Evolutionary conservation across 768 basidiomycete species (phyloP).

Genomic region (Paxillus ammoniavirescens): DNA sequence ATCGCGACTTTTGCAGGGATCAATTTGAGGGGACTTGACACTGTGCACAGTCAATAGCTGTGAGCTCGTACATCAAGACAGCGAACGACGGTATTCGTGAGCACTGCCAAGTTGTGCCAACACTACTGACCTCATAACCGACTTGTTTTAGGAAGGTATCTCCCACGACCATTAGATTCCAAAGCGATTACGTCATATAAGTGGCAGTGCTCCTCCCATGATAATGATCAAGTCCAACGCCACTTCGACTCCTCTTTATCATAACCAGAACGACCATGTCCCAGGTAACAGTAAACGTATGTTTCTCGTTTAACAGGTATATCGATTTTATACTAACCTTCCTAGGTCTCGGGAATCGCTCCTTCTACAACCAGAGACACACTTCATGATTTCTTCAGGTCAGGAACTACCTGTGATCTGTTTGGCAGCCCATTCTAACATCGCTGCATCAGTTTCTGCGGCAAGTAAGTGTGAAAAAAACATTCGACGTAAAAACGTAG

Average conservation of each 20-base stretch:
- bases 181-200: neutral
- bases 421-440: slow-evolving; percentile 2
- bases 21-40: neutral
- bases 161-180: neutral
- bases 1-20: slow-evolving; percentile 16
- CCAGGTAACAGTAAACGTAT: slow-evolving; percentile 34
- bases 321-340: neutral
- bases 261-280: slow-evolving; percentile 20
- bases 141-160: neutral
- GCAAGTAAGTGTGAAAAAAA: slow-evolving; percentile 50
- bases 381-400: slow-evolving; percentile 83
- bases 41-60: neutral
- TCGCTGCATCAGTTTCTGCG: slow-evolving; percentile 67
- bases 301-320: slow-evolving; percentile 8
- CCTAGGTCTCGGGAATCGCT: slow-evolving; percentile 71
- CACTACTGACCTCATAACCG: neutral
- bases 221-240: slow-evolving; percentile 1
- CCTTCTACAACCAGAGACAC: slow-evolving; percentile 62
- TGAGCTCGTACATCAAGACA: neutral
- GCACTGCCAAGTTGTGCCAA: too few species aligned
- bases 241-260: neutral
- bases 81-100: neutral
- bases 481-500: neutral
- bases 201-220: slow-evolving; percentile 4
- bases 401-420: slow-evolving; percentile 23